These are phyloP conservation scores for Vaccinium corymbosum DNA, from an alignment of 148 eudicot genomes.

Conservation along the genomic window DNA sequence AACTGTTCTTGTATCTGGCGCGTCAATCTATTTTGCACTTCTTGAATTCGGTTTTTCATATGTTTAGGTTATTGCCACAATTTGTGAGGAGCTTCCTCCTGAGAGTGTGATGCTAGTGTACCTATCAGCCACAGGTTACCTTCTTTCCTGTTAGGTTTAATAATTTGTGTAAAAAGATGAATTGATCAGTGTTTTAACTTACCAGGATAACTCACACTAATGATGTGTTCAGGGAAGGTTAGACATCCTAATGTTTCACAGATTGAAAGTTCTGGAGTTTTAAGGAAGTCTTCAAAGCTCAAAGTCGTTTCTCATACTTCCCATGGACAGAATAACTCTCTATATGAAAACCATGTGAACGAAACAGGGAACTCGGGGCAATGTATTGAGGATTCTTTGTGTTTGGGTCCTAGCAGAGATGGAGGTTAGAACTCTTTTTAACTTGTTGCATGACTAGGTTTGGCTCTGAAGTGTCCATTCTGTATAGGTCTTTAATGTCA, in stretches of 20 bases:
- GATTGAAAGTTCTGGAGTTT: constrained; percentile 54
- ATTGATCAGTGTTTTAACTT: neutral
- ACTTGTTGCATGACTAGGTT: neutral
- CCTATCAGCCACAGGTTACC: constrained; percentile 75
- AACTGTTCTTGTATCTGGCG: neutral
- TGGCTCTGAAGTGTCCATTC: constrained; percentile 9
- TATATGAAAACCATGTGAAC: constrained; percentile 37
- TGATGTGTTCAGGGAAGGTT: constrained; percentile 45
- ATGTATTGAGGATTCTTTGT: constrained; percentile 55
- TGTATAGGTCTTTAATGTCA: neutral
- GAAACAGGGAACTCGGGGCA: constrained; percentile 46
- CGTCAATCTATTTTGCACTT: neutral
- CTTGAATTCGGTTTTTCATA: constrained; percentile 19
- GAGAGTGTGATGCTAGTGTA: constrained; percentile 77
- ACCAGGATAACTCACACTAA: constrained; percentile 16
- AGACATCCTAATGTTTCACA: constrained; percentile 35
- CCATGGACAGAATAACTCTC: constrained; percentile 30
- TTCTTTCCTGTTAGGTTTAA: neutral
- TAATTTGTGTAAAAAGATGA: neutral
- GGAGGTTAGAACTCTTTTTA: constrained; percentile 52
- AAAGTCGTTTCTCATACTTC: constrained; percentile 43
- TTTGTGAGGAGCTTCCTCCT: constrained; percentile 85
- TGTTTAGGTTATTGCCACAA: constrained; percentile 65
- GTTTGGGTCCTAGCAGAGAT: constrained; percentile 72
- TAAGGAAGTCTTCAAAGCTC: constrained; percentile 52